Evolutionary conservation across 495 filamentous ascomycete species (phyloP).

Genomic region (Penicillium manginii): DNA sequence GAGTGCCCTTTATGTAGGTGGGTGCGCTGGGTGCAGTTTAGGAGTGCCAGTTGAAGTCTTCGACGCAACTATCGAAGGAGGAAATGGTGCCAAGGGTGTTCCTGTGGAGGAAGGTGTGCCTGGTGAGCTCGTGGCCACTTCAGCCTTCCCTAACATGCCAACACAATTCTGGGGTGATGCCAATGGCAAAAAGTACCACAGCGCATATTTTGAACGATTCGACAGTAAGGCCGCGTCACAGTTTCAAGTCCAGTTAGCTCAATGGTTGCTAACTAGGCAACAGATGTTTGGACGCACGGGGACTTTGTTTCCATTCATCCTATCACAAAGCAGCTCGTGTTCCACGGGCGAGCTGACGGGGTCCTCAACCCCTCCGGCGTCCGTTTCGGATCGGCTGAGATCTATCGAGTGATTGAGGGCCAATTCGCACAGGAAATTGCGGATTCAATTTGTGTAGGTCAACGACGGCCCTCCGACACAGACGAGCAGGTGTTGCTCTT

Average conservation of each 20-base stretch:
- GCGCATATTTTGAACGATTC: slow-evolving; percentile 74
- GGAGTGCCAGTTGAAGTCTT: slow-evolving; percentile 70
- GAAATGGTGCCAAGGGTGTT: slow-evolving; percentile 55
- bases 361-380: slow-evolving; percentile 80
- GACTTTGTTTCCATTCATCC: slow-evolving; percentile 77
- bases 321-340: slow-evolving; percentile 62
- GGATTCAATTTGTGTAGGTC: slow-evolving; percentile 77
- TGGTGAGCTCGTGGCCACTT: slow-evolving; percentile 72
- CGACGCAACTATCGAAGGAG: slow-evolving; percentile 57
- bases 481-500: slow-evolving; percentile 65
- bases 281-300: slow-evolving; percentile 77
- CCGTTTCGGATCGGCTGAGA: slow-evolving; percentile 77
- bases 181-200: slow-evolving; percentile 60
- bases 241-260: not conserved
- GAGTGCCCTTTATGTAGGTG: slow-evolving; percentile 72
- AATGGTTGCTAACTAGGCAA: not conserved
- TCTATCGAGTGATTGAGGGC: slow-evolving; percentile 74
- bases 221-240: slow-evolving; percentile 36
- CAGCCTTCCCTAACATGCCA: slow-evolving; percentile 74
- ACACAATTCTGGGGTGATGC: slow-evolving; percentile 70
- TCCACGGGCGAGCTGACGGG: slow-evolving; percentile 77
- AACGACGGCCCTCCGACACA: slow-evolving; percentile 64
- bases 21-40: slow-evolving; percentile 64
- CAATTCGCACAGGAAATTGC: slow-evolving; percentile 61
- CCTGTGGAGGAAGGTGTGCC: slow-evolving; percentile 62